phyloP scores from a whole-genome alignment of 2,329 filamentous ascomycete genomes.

The Teratosphaeria zuluensis region DNA sequence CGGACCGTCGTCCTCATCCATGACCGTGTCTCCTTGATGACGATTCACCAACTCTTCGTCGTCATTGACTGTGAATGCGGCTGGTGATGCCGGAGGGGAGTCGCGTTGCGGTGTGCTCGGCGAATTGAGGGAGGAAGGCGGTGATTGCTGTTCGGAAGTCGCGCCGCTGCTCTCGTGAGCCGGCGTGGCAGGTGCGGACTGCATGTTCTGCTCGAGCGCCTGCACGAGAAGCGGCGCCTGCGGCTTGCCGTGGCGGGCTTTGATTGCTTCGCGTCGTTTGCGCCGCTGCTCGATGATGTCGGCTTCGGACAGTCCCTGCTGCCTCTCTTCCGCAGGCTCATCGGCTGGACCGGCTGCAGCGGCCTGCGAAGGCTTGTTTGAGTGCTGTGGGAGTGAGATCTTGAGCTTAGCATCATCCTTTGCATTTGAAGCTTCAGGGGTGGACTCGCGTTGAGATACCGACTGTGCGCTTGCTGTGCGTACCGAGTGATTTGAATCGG shows the following conservation, averaged over 20 bases:
- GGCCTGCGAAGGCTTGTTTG: not conserved
- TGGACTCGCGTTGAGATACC: slow-evolving; percentile 10
- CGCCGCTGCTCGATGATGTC: slow-evolving; percentile 77
- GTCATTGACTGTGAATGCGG: slow-evolving; percentile 32
- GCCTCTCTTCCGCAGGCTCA: slow-evolving; percentile 8
- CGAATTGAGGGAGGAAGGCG: slow-evolving; percentile 21
- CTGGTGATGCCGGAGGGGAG: slow-evolving; percentile 28
- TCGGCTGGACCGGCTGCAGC: not conserved
- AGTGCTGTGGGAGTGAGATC: slow-evolving; percentile 8
- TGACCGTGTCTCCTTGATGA: slow-evolving; percentile 17
- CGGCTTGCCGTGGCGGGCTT: slow-evolving; percentile 61
- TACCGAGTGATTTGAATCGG: not conserved
- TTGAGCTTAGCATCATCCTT: slow-evolving; percentile 10
- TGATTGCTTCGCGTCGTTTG: slow-evolving; percentile 72
- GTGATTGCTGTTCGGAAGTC: slow-evolving; percentile 17
- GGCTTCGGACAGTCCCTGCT: slow-evolving; percentile 60
- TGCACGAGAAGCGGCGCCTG: slow-evolving; percentile 58
- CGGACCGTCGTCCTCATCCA: slow-evolving; percentile 54
- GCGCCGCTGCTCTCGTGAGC: slow-evolving; percentile 16
- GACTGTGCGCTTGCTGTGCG: slow-evolving; percentile 7
- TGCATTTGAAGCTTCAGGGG: slow-evolving; percentile 4
- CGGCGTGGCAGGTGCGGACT: slow-evolving; percentile 28
- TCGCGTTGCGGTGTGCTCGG: slow-evolving; percentile 26
- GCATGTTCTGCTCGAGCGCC: slow-evolving; percentile 47
- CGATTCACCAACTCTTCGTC: slow-evolving; percentile 30